Base-by-base conservation (phyloP, 768 basidiomycete genomes). In the Psilocybe cyanescens region DNA sequence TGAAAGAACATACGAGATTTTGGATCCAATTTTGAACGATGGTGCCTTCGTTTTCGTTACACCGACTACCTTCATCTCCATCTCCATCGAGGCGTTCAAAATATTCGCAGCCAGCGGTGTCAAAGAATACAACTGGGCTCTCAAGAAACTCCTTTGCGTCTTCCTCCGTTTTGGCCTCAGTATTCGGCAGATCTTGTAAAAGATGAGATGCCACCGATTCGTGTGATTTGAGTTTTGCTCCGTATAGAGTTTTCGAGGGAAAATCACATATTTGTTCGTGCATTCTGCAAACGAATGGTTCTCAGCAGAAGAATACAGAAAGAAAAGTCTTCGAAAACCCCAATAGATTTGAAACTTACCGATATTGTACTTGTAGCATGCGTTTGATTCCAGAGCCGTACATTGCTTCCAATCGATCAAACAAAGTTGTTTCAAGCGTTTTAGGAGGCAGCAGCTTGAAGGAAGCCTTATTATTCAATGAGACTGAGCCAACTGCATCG, bases 31-130 rank as follows among this genome's bases (percentile, higher is more conserved):
- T 83, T 69, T 85, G 87, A 1, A 96, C 95, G 8, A 97, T 84
- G 9, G 83, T 86, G 0, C 89, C 95, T 69, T 99, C 97, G 68
- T 99, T 99, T 76, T 97, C 96, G 68, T 99, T 99, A 66, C 87
- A 90, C 63, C 89, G 83, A 64, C 94, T 96, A 0, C 95, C 95
- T 68, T 97, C 95, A 68, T 94, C 92, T n/a, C 82, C 79, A 58
- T 89, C 89, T 0, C 83, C 89, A 33, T 93, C 91, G 0, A 86
- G 71, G 14, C 93, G 79, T 71, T 99, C 97, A 68, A 89, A 97
- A 69, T 93, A 97, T 71, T 97, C 95, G 67, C 93, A 95, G 0
- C 95, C 95, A 3, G 92, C 86, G 0, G 95, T 99, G 71, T 99
- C 97, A 67, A 93, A 94, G 72, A 99, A 99, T 2, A 96, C 86